Evolutionary conservation across 73 alveolate genomes (phyloP).

Genomic region (Diophrys sp.): DNA sequence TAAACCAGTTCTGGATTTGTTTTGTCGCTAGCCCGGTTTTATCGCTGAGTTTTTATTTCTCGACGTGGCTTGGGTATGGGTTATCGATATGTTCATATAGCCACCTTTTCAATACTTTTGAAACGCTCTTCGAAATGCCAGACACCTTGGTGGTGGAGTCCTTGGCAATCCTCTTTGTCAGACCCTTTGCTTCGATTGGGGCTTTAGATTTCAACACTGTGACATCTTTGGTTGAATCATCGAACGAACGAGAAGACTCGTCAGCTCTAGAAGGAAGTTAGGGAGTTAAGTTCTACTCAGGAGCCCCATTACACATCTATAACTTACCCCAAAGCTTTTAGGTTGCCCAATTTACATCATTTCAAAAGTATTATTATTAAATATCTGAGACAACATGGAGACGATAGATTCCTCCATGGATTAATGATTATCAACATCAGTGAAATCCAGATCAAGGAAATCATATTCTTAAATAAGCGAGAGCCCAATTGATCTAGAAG

Average conservation of each 20-base stretch:
- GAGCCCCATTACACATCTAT: background rate
- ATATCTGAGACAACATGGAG: no score
- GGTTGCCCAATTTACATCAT: background rate
- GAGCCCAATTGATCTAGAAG: no score
- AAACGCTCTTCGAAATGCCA: slow-evolving; percentile 5
- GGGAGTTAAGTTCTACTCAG: slow-evolving; percentile 1
- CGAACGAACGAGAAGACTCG: background rate
- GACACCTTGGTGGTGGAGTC: background rate
- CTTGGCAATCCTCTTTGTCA: background rate
- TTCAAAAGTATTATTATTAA: background rate
- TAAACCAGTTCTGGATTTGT: slow-evolving; percentile 24
- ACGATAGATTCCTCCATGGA: no score
- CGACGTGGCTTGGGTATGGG: slow-evolving; percentile 21
- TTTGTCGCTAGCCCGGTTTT: slow-evolving; percentile 20
- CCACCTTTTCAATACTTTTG: slow-evolving; percentile 13
- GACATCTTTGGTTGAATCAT: background rate
- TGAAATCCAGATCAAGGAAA: no score
- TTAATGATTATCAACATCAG: no score
- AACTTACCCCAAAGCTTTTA: background rate
- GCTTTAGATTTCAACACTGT: background rate
- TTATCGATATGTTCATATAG: slow-evolving; percentile 4
- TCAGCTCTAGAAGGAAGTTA: background rate
- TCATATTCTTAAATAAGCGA: no score
- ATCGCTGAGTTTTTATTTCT: slow-evolving; percentile 6
- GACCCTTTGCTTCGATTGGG: background rate